phyloP scores from a whole-genome alignment of 805 yeast species.

The Tetrapisispora nanseiensis region DNA sequence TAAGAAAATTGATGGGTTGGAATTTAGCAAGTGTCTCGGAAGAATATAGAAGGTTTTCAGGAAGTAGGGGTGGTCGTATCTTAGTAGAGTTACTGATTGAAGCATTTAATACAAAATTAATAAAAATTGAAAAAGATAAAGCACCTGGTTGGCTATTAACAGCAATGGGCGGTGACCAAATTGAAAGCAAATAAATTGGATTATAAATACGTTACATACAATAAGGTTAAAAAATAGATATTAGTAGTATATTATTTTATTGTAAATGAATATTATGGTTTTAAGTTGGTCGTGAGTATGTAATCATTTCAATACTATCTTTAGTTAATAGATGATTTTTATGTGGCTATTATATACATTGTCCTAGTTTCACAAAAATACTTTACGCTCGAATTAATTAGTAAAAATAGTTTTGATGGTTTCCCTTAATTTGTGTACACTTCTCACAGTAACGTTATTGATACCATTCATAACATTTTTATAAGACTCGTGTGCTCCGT shows the following conservation, averaged over 20 bases:
- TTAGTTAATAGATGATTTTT: too few species aligned
- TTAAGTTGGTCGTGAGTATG: too few species aligned
- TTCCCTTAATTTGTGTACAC: not conserved
- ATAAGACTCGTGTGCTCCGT: not conserved
- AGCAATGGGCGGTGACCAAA: slow-evolving; percentile 10
- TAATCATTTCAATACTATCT: too few species aligned
- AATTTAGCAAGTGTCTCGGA: slow-evolving; percentile 86
- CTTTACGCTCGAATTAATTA: too few species aligned
- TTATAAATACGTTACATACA: not conserved
- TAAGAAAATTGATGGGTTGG: slow-evolving; percentile 93
- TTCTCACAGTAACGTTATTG: not conserved
- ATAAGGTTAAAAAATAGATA: not conserved
- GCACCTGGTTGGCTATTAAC: slow-evolving; percentile 29
- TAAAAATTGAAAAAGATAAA: slow-evolving; percentile 21
- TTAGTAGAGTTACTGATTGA: slow-evolving; percentile 86
- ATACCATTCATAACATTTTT: not conserved
- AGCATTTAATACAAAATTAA: slow-evolving; percentile 28
- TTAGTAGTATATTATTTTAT: not conserved
- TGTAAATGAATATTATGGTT: too few species aligned
- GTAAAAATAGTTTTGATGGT: too few species aligned
- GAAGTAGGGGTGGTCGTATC: slow-evolving; percentile 84
- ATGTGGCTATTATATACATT: too few species aligned
- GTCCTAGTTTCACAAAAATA: too few species aligned
- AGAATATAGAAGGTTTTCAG: slow-evolving; percentile 89
- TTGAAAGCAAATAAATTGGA: not conserved